Evolutionary conservation across 441 rosid species (phyloP), one percentile per base, ranked within the genome.

Genomic region (Hura crepitans): DNA sequence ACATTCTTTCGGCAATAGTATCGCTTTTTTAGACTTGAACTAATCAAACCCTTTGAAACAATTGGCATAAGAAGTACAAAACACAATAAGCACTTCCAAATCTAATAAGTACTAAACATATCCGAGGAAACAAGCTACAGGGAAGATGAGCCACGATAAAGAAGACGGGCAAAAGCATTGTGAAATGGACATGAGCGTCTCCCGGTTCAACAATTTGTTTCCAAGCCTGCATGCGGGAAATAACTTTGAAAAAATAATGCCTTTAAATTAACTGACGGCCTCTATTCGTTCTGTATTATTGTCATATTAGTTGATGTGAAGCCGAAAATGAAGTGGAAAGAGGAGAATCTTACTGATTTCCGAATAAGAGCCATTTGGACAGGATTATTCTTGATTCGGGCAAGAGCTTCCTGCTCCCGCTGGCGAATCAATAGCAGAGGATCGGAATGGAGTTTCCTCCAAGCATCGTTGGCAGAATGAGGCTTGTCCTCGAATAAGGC

Each of bases 391-490:
- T 92, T 90, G 77, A 94, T 78, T 17, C 87, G 88, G 17, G 97
- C 87, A 67, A 92, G 87, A 1, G 97, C 94, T 72, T 94, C 97
- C 67, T 92, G 97, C 81, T 94, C 94, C 0, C 91, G 90, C 80
- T 87, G 93, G 70, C 92, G 89, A 79, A 92, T 90, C 83, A 94
- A 68, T 76, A 94, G 93, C 78, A 94, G 75, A 39, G 97, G 97
- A 72, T 90, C 97, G 0, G 97, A 84, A 77, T 94, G 97, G 55
- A 92, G 91, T 73, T 89, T 92, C 76, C 98, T 90, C 96, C 94
- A 92, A 0, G 97, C 62, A 68, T 94, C 99, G 47, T 91, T 82
- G n/a, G 97, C 88, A 17, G 97, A 89, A 18, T 78, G 81, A 23
- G 89, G 83, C 77, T 92, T 92, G 30, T 90, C 97, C 84, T 91